Evolutionary conservation across 345 rosid species (phyloP).

Genomic region (Erysimum cheiranthoides): DNA sequence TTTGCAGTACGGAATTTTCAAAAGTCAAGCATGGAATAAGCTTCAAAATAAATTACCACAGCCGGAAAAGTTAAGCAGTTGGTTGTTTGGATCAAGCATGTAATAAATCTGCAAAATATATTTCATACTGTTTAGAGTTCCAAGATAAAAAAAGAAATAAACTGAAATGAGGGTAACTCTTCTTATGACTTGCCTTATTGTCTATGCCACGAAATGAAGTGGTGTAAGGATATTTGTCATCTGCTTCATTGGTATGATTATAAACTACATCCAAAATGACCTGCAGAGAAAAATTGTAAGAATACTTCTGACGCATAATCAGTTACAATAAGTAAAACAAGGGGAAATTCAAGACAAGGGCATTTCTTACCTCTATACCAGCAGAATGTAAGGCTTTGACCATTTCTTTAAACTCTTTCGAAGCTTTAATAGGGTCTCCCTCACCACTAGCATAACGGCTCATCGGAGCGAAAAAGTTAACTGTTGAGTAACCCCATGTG

Average conservation of each 20-base stretch:
- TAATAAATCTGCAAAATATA: constrained; percentile 74
- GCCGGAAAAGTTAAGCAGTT: constrained; percentile 81
- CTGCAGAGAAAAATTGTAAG: constrained; percentile 49
- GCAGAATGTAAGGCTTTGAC: constrained; percentile 90
- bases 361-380: constrained; percentile 78
- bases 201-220: constrained; percentile 98
- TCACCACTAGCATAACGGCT: constrained; percentile 89
- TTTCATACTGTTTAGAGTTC: constrained; percentile 19
- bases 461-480: constrained; percentile 98
- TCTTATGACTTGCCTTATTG: constrained; percentile 64
- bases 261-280: constrained; percentile 96
- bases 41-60: constrained; percentile 65
- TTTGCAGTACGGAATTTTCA: constrained; percentile 10
- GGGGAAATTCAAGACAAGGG: constrained; percentile 10
- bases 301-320: constrained; percentile 6
- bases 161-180: background rate
- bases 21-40: constrained; percentile 11
- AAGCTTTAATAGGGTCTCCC: constrained; percentile 83
- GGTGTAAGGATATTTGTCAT: constrained; percentile 75
- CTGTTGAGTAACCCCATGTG: constrained; percentile 98
- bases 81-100: constrained; percentile 74
- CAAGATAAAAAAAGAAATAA: background rate
- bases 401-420: constrained; percentile 89
- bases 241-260: constrained; percentile 96
- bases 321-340: constrained; percentile 13